Evolutionary conservation across 768 basidiomycete species (phyloP), one percentile per base, ranked within the genome.

Genomic region (Amanita polypyramis): DNA sequence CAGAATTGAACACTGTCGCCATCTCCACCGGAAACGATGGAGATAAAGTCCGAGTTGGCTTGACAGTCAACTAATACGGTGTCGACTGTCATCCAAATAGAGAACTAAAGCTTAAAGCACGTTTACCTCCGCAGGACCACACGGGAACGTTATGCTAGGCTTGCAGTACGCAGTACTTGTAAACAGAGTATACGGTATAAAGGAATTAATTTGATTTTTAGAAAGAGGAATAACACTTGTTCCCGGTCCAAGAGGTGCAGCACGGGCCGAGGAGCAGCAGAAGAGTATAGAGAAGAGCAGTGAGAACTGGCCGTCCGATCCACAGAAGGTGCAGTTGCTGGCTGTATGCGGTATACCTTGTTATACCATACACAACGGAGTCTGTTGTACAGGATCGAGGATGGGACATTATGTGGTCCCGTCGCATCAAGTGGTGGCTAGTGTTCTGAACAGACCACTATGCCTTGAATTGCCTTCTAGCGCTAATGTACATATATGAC

Each of bases 41-140:
- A 69, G 10, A 65, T 58, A 49, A 76, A 75, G 42, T 53, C 60
- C 1, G 69, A 50, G 44, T 71, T 74, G 6, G 65, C 65, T 10
- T 60, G 47, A 47, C 74, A 74, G 45, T 64, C 67, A 1, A 56
- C 73, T 72, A n/a, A n/a, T n/a, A n/a, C n/a, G n/a, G n/a, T n/a
- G n/a, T n/a, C n/a, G n/a, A n/a, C n/a, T 43, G 23, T 34, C 17
- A 23, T 20, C 27, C 40, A 36, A 19, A 11, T 48, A 38, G 2
- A 34, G 2, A 1, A 20, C 1, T 12, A 8, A 12, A 12, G 9
- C 11, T 2, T n/a, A 33, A 20, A 42, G 25, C 43, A 1, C 11
- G 47, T 68, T 45, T 52, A 75, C 77, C 51, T 55, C 78, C 78
- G 53, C 77, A 80, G n/a, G n/a, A 30, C 62, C 54, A 77, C 78